These are phyloP conservation scores for Prototheca wickerhamii DNA, from an alignment of 163 green algal genomes.

Conservation along the genomic window DNA sequence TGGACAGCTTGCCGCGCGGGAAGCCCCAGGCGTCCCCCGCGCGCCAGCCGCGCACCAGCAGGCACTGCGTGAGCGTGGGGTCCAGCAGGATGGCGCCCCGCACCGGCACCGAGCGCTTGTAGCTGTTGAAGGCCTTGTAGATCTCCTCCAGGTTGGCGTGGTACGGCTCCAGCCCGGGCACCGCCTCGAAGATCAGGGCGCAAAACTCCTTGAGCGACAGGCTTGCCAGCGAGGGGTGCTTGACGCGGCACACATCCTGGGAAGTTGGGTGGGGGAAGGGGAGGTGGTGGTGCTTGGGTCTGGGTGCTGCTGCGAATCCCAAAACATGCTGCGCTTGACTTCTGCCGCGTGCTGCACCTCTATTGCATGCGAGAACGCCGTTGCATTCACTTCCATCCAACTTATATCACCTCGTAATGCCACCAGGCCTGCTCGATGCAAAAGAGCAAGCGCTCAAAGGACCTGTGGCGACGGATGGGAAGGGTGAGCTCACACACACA, in stretches of 20 bases:
- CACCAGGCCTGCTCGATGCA: constrained; percentile 88
- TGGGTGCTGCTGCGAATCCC: background rate
- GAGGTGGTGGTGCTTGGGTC: constrained; percentile 27
- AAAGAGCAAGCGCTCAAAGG: constrained; percentile 85
- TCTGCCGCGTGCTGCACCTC: background rate
- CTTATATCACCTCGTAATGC: constrained; percentile 79
- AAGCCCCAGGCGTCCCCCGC: constrained; percentile 73
- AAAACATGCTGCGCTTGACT: background rate
- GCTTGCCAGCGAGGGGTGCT: background rate
- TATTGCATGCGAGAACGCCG: background rate
- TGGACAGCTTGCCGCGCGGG: constrained; percentile 80
- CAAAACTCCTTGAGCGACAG: constrained; percentile 66
- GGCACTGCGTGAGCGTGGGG: constrained; percentile 52
- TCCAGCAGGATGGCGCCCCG: constrained; percentile 78
- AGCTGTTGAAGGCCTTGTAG: constrained; percentile 65
- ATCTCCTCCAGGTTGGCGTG: constrained; percentile 41
- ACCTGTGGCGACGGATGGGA: constrained; percentile 27
- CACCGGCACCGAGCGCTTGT: constrained; percentile 78
- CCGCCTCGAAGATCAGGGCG: constrained; percentile 63
- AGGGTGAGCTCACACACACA: background rate
- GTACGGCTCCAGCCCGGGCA: constrained; percentile 47
- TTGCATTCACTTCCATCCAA: background rate
- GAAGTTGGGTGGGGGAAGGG: constrained; percentile 13
- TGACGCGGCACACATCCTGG: background rate
- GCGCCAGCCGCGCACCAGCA: constrained; percentile 77